Conservation (phyloP, 306 rosid genomes). For the Begonia masoniana region DNA sequence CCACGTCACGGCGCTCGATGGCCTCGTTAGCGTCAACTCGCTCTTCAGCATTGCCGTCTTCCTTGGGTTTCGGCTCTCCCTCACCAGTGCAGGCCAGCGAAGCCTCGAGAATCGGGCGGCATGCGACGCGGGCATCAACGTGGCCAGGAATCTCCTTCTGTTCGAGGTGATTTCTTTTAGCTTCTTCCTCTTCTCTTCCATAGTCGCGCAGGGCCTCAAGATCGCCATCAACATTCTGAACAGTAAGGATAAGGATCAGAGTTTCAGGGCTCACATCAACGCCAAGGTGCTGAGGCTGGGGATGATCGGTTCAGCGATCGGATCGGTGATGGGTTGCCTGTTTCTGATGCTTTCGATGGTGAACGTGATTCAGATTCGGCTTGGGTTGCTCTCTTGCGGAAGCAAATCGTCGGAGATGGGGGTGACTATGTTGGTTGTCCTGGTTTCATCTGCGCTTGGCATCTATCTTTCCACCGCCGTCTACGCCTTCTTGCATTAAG, state of each 20-base stretch:
- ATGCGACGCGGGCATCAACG: slow-evolving; percentile 57
- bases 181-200: slow-evolving; percentile 73
- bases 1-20: slow-evolving; percentile 80
- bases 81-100: slow-evolving; percentile 44
- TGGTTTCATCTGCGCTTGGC: slow-evolving; percentile 70
- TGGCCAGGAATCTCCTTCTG: slow-evolving; percentile 60
- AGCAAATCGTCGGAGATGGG: slow-evolving; percentile 29
- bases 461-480: slow-evolving; percentile 75
- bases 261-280: slow-evolving; percentile 66
- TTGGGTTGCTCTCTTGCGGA: too few relatives aligned
- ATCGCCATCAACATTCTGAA: slow-evolving; percentile 69
- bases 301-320: slow-evolving; percentile 23
- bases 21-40: slow-evolving; percentile 76
- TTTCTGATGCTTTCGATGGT: slow-evolving; percentile 79
- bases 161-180: slow-evolving; percentile 87
- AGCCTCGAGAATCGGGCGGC: slow-evolving; percentile 44
- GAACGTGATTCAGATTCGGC: slow-evolving; percentile 57
- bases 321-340: slow-evolving; percentile 84
- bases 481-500: slow-evolving; percentile 53
- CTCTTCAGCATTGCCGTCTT: slow-evolving; percentile 88
- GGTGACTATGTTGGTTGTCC: slow-evolving; percentile 38
- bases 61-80: slow-evolving; percentile 86
- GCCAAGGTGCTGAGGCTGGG: slow-evolving; percentile 41
- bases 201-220: slow-evolving; percentile 80
- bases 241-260: slow-evolving; percentile 65